phyloP scores from a whole-genome alignment of 2,329 filamentous ascomycete species.

The Penicillium aurantiogriseum region DNA sequence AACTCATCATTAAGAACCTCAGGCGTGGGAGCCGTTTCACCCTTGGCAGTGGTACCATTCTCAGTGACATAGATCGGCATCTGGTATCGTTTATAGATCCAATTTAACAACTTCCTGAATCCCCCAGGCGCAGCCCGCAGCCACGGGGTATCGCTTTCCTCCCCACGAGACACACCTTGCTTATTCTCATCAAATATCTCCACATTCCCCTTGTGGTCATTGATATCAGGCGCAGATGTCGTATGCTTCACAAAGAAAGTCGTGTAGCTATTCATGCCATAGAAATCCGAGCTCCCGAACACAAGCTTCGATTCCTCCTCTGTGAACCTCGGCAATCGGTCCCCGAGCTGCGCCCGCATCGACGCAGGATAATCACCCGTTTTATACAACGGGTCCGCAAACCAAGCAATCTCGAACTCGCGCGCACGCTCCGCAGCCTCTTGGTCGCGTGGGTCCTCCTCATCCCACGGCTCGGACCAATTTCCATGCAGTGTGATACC shows the following conservation, averaged over 20 bases:
- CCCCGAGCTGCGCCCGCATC: slow-evolving; percentile 75
- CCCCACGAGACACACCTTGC: slow-evolving; percentile 67
- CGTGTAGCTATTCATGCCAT: slow-evolving; percentile 86
- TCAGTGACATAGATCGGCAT: slow-evolving; percentile 79
- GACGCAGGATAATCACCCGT: slow-evolving; percentile 74
- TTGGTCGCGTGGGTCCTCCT: slow-evolving; percentile 66
- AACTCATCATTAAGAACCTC: slow-evolving; percentile 74
- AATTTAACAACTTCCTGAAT: slow-evolving; percentile 69
- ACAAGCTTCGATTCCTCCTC: slow-evolving; percentile 67
- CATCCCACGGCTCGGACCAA: slow-evolving; percentile 74
- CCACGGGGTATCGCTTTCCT: slow-evolving; percentile 76
- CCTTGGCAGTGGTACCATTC: slow-evolving; percentile 76
- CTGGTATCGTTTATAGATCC: slow-evolving; percentile 70
- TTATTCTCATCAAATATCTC: slow-evolving; percentile 67
- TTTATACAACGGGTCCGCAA: slow-evolving; percentile 73
- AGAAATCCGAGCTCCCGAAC: slow-evolving; percentile 78
- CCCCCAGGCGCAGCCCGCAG: slow-evolving; percentile 68
- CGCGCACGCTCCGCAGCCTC: slow-evolving; percentile 72
- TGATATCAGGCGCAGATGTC: slow-evolving; percentile 48
- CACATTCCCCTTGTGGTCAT: slow-evolving; percentile 72
- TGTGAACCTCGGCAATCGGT: slow-evolving; percentile 70
- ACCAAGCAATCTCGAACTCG: slow-evolving; percentile 80
- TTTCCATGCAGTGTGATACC: slow-evolving; percentile 79
- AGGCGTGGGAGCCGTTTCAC: slow-evolving; percentile 68
- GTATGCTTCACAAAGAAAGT: slow-evolving; percentile 77